Evolutionary conservation across 2,329 filamentous ascomycete species (phyloP).

Genomic region (Aspergillus brunneoviolaceus): DNA sequence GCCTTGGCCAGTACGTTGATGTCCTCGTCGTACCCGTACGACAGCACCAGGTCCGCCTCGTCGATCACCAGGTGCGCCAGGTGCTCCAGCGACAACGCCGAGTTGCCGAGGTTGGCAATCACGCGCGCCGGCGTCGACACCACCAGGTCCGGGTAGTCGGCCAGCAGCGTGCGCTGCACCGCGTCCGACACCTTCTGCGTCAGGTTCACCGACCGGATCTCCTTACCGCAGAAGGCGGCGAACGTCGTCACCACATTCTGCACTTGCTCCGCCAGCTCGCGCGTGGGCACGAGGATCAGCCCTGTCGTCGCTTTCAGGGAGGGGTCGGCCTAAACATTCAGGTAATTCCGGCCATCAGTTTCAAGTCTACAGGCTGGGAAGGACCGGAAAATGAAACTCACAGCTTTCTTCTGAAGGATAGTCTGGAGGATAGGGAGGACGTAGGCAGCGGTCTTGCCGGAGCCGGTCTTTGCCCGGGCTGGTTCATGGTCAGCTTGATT

Average conservation of each 20-base stretch:
- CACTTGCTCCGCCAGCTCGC: constrained; percentile 91
- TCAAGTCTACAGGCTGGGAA: no score
- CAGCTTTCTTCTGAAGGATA: constrained; percentile 75
- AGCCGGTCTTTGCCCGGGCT: constrained; percentile 91
- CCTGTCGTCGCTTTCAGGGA: constrained; percentile 59
- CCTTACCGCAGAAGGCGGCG: constrained; percentile 78
- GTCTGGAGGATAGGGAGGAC: constrained; percentile 83
- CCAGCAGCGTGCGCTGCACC: constrained; percentile 81
- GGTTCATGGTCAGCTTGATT: constrained; percentile 19
- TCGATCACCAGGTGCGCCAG: constrained; percentile 83
- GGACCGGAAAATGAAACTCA: constrained; percentile 31
- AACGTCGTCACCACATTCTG: constrained; percentile 74
- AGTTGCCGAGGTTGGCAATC: constrained; percentile 71
- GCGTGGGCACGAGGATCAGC: constrained; percentile 90
- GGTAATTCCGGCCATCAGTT: not conserved
- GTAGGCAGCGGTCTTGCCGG: constrained; percentile 97
- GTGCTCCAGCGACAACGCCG: constrained; percentile 67
- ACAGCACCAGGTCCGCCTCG: constrained; percentile 89
- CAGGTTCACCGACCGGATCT: constrained; percentile 78
- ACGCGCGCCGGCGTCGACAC: constrained; percentile 88
- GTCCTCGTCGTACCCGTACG: constrained; percentile 92
- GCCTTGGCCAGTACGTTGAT: constrained; percentile 74
- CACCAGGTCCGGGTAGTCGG: constrained; percentile 83
- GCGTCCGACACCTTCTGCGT: constrained; percentile 87
- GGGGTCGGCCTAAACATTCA: constrained; percentile 31